Conservation (phyloP, 148 eudicot genomes). For the Fagopyrum esculentum region DNA sequence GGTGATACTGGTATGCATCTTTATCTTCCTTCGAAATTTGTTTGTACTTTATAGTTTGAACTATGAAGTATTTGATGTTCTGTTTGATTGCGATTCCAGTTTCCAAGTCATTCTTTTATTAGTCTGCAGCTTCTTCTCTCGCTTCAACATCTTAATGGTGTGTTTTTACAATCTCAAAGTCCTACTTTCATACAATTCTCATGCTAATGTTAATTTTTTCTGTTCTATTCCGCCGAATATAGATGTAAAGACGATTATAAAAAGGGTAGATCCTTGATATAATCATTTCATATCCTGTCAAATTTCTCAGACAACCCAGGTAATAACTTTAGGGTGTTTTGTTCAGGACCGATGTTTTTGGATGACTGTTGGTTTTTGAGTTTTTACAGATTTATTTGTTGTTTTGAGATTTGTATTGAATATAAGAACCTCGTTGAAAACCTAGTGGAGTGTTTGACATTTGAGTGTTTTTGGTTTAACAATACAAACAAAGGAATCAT, state of each 20-base stretch:
- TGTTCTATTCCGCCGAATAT: neutral
- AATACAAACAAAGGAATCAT: too few species aligned
- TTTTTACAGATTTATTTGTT: too few species aligned
- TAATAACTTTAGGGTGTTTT: neutral
- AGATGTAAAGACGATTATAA: neutral
- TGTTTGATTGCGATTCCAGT: neutral
- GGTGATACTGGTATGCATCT: constrained; percentile 80
- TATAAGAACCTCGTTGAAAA: too few species aligned
- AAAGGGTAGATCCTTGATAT: neutral
- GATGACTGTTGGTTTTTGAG: too few species aligned
- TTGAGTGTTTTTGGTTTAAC: too few species aligned
- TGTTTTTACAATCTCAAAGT: neutral
- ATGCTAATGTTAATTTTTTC: neutral
- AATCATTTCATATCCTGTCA: neutral
- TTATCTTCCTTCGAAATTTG: neutral
- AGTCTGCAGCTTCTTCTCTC: neutral
- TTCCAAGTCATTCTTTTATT: neutral
- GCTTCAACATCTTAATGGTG: neutral
- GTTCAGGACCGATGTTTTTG: too few species aligned
- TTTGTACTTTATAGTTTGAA: neutral
- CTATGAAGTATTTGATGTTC: neutral
- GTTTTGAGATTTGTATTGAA: too few species aligned
- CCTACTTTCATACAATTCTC: neutral
- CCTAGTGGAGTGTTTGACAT: too few species aligned
- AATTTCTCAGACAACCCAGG: neutral